Conservation (phyloP, 23 red algal genomes). For the Cyanidioschyzon merolae region DNA sequence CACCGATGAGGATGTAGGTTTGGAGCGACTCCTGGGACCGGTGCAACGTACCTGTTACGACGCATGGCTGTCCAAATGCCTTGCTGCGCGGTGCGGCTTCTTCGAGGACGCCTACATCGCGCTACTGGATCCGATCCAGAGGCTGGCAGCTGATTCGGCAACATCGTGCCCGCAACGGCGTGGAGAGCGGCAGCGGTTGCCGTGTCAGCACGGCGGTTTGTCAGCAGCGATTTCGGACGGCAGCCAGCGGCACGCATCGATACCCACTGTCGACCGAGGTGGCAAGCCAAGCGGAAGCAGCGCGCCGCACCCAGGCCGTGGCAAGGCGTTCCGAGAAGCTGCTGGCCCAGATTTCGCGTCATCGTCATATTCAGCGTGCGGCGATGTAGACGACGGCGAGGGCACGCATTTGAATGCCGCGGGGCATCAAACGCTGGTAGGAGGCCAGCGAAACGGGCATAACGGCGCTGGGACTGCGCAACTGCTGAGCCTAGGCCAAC, state of each 20-base stretch:
- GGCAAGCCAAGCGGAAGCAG: not conserved
- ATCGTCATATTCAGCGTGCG: not conserved
- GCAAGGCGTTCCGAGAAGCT: no score
- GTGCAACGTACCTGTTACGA: not conserved
- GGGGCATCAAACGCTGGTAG: not conserved
- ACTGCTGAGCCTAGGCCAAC: no score
- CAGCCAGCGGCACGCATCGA: not conserved
- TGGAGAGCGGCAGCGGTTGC: no score
- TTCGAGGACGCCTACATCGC: not conserved
- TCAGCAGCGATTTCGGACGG: not conserved
- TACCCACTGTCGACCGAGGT: not conserved
- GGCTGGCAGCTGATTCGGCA: not conserved
- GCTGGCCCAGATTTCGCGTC: not conserved
- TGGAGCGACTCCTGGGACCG: not conserved
- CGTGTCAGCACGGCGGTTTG: no score
- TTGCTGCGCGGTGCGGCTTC: not conserved
- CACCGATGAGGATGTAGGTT: no score
- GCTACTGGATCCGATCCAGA: not conserved
- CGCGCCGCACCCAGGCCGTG: no score
- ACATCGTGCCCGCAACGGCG: not conserved
- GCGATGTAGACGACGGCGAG: not conserved
- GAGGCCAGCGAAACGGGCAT: no score
- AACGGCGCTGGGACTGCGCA: no score
- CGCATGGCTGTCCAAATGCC: not conserved
- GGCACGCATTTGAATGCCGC: not conserved